Conservation (phyloP, 192 early-diverging fungal species). For the Phycomyces blakesleeanus region DNA sequence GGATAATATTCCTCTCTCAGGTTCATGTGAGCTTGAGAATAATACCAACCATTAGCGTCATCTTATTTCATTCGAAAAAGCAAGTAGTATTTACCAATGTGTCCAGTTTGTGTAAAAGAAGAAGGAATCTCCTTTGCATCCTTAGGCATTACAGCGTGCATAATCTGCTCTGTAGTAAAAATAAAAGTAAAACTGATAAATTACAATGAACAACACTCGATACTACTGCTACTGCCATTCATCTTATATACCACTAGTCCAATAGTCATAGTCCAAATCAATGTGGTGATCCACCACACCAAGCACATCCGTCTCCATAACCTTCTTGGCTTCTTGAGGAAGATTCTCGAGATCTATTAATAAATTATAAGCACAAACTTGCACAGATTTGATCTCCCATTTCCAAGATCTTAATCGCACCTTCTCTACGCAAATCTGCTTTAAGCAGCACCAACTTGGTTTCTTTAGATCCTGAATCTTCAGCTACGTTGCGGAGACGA, state of each 20-base stretch:
- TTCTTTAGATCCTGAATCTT: constrained; percentile 44
- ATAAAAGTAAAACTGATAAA: neutral
- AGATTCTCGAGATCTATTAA: constrained; percentile 35
- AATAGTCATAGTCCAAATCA: constrained; percentile 35
- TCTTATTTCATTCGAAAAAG: too few relatives aligned
- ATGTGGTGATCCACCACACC: constrained; percentile 8
- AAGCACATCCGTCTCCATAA: neutral
- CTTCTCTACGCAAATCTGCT: constrained; percentile 28
- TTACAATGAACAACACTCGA: too few relatives aligned
- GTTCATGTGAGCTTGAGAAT: constrained; percentile 90
- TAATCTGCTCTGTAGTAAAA: constrained; percentile 7
- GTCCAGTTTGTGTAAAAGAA: constrained; percentile 81
- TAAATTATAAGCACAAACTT: constrained; percentile 36
- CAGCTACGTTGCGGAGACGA: constrained; percentile 8
- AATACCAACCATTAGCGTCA: too few relatives aligned
- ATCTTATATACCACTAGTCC: constrained; percentile 79
- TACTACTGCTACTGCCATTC: too few relatives aligned
- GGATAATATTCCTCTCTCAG: constrained; percentile 85
- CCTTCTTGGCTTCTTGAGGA: constrained; percentile 1
- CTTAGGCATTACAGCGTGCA: constrained; percentile 11
- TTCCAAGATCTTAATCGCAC: neutral
- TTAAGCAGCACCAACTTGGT: constrained; percentile 46
- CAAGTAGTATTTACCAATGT: constrained; percentile 68
- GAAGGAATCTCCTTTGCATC: constrained; percentile 70
- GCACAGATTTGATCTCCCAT: too few relatives aligned